Evolutionary conservation across 78 protist genomes (phyloP), one percentile per base, ranked within the genome.

Genomic region (Anaeramoeba flamelloides): DNA sequence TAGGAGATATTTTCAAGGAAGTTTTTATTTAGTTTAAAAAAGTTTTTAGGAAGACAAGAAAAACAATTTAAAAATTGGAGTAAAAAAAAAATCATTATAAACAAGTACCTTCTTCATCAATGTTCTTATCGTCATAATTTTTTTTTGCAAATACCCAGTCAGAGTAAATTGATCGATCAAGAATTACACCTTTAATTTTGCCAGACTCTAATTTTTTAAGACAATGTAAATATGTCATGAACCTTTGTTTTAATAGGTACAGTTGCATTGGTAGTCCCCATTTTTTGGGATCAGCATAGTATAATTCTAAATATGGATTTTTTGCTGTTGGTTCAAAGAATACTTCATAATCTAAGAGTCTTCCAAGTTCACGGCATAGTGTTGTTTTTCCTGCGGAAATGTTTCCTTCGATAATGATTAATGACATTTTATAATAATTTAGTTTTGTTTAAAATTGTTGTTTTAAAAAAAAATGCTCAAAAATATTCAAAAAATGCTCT

Each of bases 81-180:
- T n/a, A n/a, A n/a, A n/a, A n/a, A n/a, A n/a, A n/a, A n/a, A n/a
- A n/a, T n/a, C n/a, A n/a, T n/a, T n/a, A n/a, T n/a, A n/a, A n/a
- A n/a, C n/a, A n/a, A n/a, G n/a, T n/a, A n/a, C 89, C 89, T 0
- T 83, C 86, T 22, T 41, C 75, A 0, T 79, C 69, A 12, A 89
- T 89, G 26, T 80, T 40, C 17, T 90, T 90, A 76, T 86, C 87
- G 1, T 30, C 26, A 39, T 86, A 78, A 79, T 82, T 82, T 75
- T 86, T 84, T 64, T 86, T 83, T 36, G 92, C 92, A 79, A 89
- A 89, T 31, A 89, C 92, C 77, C 79, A 81, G 41, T 89, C 92
- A 75, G 87, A 82, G 65, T 82, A 89, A 1, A 89, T 86, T 4
- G 88, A 84, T n/a, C 92, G 80, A 84, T 89, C 92, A n/a, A 89